Base-by-base conservation (phyloP, 495 filamentous ascomycete genomes). In the Xylaria bambusicola region DNA sequence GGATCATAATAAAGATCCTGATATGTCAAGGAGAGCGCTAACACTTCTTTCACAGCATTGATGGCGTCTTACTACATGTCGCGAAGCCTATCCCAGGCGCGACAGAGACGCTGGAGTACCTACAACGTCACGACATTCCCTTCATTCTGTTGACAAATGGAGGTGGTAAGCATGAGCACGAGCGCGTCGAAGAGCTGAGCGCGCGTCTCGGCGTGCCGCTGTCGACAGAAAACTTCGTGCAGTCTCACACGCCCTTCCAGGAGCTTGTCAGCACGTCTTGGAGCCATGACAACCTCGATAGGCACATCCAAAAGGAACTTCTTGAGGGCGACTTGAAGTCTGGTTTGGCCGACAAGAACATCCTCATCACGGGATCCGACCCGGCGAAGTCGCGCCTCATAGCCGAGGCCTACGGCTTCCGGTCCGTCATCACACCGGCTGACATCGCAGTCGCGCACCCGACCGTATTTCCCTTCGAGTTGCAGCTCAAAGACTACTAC, bases 21-120 rank as follows among this genome's bases (percentile, higher is more conserved):
- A 59, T 21, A 20, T 2, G 27, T 21, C 33, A 48, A 35, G 2
- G 6, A 8, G 1, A 38, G 38, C 47, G 56, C 64, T 60, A 7
- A 59, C 45, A 40, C 52, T 55, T 58, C 50, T 24, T 21, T 12
- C 44, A 17, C 52, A 96, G 92, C 71, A 96, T 98, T 67, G 94
- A 99, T 70, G 95, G 95, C 60, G 95, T 99, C 24, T 87, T 99
- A 18, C 80, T 97, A n/a, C 91, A 92, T 68, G 86, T 87, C 62
- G 84, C 88, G 0, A 84, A 83, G 53, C 87, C 92, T 8, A 85
- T 96, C 33, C 87, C 92, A n/a, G 85, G 86, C 31, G 95, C 95
- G 0, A 76, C 83, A n/a, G 76, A 87, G 58, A 80, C 92, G 13
- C 80, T 99, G n/a, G 63, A 70, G 12, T 84, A 84, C 61, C 85